phyloP scores from a whole-genome alignment of 2,329 filamentous ascomycete genomes.

The Fusarium cicatricum region DNA sequence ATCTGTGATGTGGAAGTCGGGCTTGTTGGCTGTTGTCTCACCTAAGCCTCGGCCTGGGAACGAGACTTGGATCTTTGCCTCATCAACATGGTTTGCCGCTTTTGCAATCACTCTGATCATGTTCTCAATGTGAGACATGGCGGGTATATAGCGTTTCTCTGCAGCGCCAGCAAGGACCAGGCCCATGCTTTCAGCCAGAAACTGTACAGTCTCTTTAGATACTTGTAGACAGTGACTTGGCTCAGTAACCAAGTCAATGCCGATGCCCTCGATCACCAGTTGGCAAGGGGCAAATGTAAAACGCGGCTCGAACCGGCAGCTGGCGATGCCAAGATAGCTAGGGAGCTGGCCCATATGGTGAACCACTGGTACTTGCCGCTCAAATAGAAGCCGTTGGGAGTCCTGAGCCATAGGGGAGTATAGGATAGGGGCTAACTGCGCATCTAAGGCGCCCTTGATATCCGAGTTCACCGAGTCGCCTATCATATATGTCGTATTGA shows the following conservation, averaged over 20 bases:
- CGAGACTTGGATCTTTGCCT: background rate
- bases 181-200: background rate
- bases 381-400: background rate
- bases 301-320: too few species aligned
- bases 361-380: background rate
- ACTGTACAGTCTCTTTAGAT: background rate
- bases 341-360: conserved; percentile 1
- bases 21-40: background rate
- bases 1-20: background rate
- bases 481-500: conserved; percentile 5
- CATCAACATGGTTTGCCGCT: background rate
- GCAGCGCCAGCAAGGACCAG: background rate
- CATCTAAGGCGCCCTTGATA: conserved; percentile 12
- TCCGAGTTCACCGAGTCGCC: conserved; percentile 11
- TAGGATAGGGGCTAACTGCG: conserved; percentile 1
- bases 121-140: background rate
- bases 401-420: background rate
- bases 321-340: background rate
- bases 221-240: background rate
- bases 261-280: background rate
- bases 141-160: background rate
- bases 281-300: background rate
- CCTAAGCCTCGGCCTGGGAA: background rate
- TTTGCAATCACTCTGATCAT: conserved; percentile 5
- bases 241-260: conserved; percentile 2